Evolutionary conservation across 1,284 basidiomycete species (phyloP), one percentile per base, ranked within the genome.

Genomic region (Leccinum subspadiceum): DNA sequence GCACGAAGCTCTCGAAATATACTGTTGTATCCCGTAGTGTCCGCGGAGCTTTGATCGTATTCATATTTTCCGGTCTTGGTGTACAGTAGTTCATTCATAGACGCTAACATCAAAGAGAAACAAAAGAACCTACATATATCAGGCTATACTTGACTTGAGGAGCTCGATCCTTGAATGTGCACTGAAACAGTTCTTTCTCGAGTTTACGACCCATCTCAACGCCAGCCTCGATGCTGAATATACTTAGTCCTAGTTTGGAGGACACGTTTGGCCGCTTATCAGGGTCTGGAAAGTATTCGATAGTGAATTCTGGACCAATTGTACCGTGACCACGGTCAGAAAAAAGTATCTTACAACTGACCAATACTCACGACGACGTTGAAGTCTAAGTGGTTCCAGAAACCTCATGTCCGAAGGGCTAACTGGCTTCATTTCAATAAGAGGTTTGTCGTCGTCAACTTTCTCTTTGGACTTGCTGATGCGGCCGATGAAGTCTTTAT

Each of bases 91-190:
- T 13, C 3, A 10, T 37, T 2, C 3, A 7, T 39, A 12, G 51
- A 12, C 35, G 13, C 3, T 12, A 10, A 8, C 22, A 35, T 12
- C 7, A 15, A 61, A 2, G 4, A 20, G 26, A 51, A 33, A 13
- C 15, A 5, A 24, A 24, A 46, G 2, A 6, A 77, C 85, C 61
- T 59, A 91, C 90, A 77, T 93, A 98, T 49, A 99, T 93, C 22
- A 99, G 77, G 63, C 92, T 87, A 59, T 93, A 89, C 53, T 84
- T 85, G 69, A 95, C 84, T 53, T 78, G 81, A 4, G 77, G 78
- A 0, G 95, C 94, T 0, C 92, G 90, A 33, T 90, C 86, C 80
- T 99, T 98, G 80, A 96, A 96, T 0, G 94, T 98, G 7, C 92
- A 93, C 54, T 95, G 82, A 67, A 92, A 84, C 35, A 98, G 79